Percentiles rank a stretch among this genome's conserved stretches.
phyloP scores from a whole-genome alignment of 495 filamentous ascomycete species.

The Achaetomiella virescens region DNA sequence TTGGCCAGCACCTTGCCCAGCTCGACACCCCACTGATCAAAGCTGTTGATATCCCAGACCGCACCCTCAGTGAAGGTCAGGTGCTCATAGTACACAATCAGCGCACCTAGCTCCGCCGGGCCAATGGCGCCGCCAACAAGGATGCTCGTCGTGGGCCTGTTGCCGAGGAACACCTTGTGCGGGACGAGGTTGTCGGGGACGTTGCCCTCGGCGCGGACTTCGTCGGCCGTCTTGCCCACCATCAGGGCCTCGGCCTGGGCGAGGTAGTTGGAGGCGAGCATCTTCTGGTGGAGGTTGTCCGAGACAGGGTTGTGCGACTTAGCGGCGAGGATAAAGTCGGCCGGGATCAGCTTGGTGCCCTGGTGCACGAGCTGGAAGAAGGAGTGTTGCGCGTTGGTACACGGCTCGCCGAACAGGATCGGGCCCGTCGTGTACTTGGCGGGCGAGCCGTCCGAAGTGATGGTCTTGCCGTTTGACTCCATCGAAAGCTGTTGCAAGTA shows the following conservation, averaged over 20 bases:
- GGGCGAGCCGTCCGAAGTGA: conserved; percentile 82
- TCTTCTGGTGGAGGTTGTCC: conserved; percentile 91
- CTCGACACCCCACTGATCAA: conserved; percentile 99
- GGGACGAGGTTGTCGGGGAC: conserved; percentile 76
- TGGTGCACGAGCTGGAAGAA: conserved; percentile 99
- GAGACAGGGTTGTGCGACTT: conserved; percentile 95
- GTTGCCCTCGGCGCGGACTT: conserved; percentile 77
- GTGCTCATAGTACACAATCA: conserved; percentile 99
- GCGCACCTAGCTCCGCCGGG: conserved; percentile 81
- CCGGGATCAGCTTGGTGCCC: conserved; percentile 96
- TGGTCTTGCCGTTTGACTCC: conserved; percentile 98
- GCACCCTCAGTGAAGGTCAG: conserved; percentile 96
- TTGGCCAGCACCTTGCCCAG: conserved; percentile 93
- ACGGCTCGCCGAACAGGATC: conserved; percentile 94
- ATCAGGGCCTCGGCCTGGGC: conserved; percentile 96
- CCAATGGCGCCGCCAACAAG: conserved; percentile 87
- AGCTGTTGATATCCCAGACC: conserved; percentile 98
- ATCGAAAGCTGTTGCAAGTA: conserved; percentile 99
- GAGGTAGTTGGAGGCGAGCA: conserved; percentile 98
- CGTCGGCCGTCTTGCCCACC: conserved; percentile 89
- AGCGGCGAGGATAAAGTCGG: conserved; percentile 93
- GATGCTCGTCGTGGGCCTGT: conserved; percentile 92
- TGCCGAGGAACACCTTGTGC: conserved; percentile 99
- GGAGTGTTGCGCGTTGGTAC: conserved; percentile 98
- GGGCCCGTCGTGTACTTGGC: conserved; percentile 95